Percentiles rank a stretch among this genome's conserved stretches.
These are phyloP conservation scores for Podospora sp. DNA, from an alignment of 495 filamentous ascomycete genomes.

Conservation along the genomic window DNA sequence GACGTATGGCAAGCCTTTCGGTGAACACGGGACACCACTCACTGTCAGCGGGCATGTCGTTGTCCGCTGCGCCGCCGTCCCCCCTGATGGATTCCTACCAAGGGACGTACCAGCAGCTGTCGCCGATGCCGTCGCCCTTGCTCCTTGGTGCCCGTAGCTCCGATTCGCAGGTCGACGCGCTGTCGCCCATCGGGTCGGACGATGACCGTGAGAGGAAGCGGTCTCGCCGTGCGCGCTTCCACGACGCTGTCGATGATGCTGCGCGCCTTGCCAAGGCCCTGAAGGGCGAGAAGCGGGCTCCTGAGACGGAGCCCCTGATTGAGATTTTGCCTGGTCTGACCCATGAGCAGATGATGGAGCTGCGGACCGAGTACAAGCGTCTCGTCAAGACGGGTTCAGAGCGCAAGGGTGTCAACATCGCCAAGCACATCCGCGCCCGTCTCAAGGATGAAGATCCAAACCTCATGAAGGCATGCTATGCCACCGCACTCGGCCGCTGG, in stretches of 20 bases:
- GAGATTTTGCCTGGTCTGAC: slow-evolving; percentile 82
- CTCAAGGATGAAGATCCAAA: slow-evolving; percentile 64
- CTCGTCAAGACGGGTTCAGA: slow-evolving; percentile 71
- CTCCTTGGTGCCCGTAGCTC: slow-evolving; percentile 43
- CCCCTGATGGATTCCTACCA: slow-evolving; percentile 91
- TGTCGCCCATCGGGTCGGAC: slow-evolving; percentile 49
- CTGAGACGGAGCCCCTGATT: slow-evolving; percentile 71
- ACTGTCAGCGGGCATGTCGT: slow-evolving; percentile 36
- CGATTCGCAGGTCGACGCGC: slow-evolving; percentile 36
- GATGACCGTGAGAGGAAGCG: slow-evolving; percentile 46
- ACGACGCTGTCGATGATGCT: slow-evolving; percentile 81
- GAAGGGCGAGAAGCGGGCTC: slow-evolving; percentile 62
- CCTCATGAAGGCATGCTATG: slow-evolving; percentile 88
- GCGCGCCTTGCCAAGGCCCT: slow-evolving; percentile 73
- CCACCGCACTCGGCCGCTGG: slow-evolving; percentile 86
- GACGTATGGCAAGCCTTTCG: slow-evolving; percentile 49
- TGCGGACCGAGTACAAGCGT: slow-evolving; percentile 87
- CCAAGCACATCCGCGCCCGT: slow-evolving; percentile 89
- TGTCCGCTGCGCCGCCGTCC: slow-evolving; percentile 68
- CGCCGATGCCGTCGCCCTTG: slow-evolving; percentile 85
- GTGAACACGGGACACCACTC: slow-evolving; percentile 48
- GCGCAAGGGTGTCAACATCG: slow-evolving; percentile 86
- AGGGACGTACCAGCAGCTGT: slow-evolving; percentile 93
- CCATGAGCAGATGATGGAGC: slow-evolving; percentile 80
- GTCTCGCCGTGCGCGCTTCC: slow-evolving; percentile 63